phyloP scores from a whole-genome alignment of 306 rosid genomes.

The Cucumis sativus region DNA sequence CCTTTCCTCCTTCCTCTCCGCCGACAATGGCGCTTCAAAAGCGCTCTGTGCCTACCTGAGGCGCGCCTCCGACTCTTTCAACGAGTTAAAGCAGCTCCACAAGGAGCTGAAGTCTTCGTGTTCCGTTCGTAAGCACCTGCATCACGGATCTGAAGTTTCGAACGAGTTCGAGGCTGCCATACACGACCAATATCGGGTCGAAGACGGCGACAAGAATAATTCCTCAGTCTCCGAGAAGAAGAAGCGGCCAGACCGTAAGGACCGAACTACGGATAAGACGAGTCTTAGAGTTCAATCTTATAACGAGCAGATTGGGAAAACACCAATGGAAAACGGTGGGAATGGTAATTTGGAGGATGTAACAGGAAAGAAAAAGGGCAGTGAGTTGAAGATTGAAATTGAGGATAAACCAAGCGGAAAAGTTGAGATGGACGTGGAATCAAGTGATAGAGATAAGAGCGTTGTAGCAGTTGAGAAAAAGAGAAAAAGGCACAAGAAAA shows the following conservation, averaged over 20 bases:
- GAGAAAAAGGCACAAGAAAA: slow-evolving; percentile 5
- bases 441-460: background rate
- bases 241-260: background rate
- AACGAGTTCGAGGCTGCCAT: slow-evolving; percentile 6
- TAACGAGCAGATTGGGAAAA: background rate
- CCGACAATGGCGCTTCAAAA: slow-evolving; percentile 24
- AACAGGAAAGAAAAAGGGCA: background rate
- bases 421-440: background rate
- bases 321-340: background rate
- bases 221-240: background rate
- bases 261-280: background rate
- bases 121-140: slow-evolving; percentile 2
- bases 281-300: background rate
- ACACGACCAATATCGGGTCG: background rate
- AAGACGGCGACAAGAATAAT: background rate
- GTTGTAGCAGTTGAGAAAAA: background rate
- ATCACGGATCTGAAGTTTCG: background rate
- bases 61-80: slow-evolving; percentile 32
- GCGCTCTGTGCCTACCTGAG: slow-evolving; percentile 25
- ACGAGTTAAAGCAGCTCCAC: slow-evolving; percentile 36
- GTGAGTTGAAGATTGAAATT: background rate
- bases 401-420: background rate
- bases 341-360: background rate
- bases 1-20: slow-evolving; percentile 21
- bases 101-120: slow-evolving; percentile 13